phyloP scores from a whole-genome alignment of 73 alveolate genomes.

The Tetrahymena thermophila region DNA sequence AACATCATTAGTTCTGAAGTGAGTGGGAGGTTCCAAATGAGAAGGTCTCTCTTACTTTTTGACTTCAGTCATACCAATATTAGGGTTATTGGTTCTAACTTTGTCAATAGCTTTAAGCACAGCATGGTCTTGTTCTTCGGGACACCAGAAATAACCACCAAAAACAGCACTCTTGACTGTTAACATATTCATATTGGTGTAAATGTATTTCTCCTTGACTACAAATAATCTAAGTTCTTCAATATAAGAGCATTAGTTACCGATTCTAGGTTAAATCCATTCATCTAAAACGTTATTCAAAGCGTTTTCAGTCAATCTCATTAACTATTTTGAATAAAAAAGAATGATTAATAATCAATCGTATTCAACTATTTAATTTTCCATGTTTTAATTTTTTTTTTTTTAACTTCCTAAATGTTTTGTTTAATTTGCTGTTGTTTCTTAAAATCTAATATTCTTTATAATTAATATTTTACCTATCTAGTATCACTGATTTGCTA shows the following conservation, averaged over 20 bases:
- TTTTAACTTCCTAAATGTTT: slow-evolving; percentile 20
- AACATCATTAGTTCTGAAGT: slow-evolving; percentile 90
- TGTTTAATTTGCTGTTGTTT: background rate
- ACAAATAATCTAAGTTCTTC: slow-evolving; percentile 59
- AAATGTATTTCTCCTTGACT: slow-evolving; percentile 63
- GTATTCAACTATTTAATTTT: slow-evolving; percentile 32
- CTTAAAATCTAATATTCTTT: background rate
- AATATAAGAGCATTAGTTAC: slow-evolving; percentile 46
- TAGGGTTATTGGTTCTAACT: slow-evolving; percentile 28
- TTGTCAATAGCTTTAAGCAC: slow-evolving; percentile 38
- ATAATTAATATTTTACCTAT: background rate
- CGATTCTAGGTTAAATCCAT: slow-evolving; percentile 40
- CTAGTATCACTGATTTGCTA: background rate
- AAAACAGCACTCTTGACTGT: slow-evolving; percentile 40
- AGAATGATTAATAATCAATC: slow-evolving; percentile 4
- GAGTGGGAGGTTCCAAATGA: slow-evolving; percentile 76
- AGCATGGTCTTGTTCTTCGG: slow-evolving; percentile 51
- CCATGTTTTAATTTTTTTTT: too few relatives aligned
- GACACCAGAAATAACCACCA: slow-evolving; percentile 78
- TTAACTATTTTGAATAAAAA: background rate
- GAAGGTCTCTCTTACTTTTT: slow-evolving; percentile 69
- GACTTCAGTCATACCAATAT: slow-evolving; percentile 53
- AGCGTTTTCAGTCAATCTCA: slow-evolving; percentile 49
- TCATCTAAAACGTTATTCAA: slow-evolving; percentile 43
- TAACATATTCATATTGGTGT: slow-evolving; percentile 52